Conservation (phyloP, 352 stramenopile species). For the Phytophthora constricta region DNA sequence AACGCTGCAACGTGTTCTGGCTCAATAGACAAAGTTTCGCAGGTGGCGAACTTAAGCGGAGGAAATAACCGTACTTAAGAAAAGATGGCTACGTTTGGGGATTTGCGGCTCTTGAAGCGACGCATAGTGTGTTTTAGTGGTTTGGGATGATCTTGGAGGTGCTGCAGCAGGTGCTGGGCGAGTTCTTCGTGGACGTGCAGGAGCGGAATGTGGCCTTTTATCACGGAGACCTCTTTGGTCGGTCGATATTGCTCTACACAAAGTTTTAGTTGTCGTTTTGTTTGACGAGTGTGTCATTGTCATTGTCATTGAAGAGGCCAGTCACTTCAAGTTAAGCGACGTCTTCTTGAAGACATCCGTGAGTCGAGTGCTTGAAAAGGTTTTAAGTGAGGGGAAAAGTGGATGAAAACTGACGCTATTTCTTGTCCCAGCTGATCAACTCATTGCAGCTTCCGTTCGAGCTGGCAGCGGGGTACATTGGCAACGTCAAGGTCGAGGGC, state of each 20-base stretch:
- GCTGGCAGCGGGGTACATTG: conserved; percentile 68
- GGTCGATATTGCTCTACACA: background rate
- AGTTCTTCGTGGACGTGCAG: conserved; percentile 72
- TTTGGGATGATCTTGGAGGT: conserved; percentile 58
- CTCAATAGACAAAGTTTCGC: too few relatives aligned
- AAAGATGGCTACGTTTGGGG: background rate
- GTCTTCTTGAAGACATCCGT: conserved; percentile 73
- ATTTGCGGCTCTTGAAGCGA: conserved; percentile 11
- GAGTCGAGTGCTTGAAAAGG: background rate
- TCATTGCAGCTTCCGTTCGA: conserved; percentile 70
- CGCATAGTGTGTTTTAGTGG: background rate
- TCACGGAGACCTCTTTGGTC: conserved; percentile 78
- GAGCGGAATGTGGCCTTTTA: conserved; percentile 70
- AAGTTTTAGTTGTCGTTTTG: background rate
- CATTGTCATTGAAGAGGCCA: conserved; percentile 67
- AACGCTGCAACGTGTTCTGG: conserved; percentile 15
- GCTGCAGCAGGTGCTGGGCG: conserved; percentile 58
- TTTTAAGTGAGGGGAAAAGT: background rate
- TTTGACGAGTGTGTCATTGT: background rate
- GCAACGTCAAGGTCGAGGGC: conserved; percentile 70
- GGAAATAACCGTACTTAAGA: background rate
- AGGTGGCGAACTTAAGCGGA: too few relatives aligned
- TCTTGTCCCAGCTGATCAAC: conserved; percentile 56
- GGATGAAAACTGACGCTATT: background rate
- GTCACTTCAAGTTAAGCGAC: conserved; percentile 65